A percentile compares a stretch with the other conserved stretches of the same genome.
These are phyloP conservation scores for Xylariomycetidae sp. DNA, from an alignment of 2,329 filamentous ascomycete species.

Conservation along the genomic window DNA sequence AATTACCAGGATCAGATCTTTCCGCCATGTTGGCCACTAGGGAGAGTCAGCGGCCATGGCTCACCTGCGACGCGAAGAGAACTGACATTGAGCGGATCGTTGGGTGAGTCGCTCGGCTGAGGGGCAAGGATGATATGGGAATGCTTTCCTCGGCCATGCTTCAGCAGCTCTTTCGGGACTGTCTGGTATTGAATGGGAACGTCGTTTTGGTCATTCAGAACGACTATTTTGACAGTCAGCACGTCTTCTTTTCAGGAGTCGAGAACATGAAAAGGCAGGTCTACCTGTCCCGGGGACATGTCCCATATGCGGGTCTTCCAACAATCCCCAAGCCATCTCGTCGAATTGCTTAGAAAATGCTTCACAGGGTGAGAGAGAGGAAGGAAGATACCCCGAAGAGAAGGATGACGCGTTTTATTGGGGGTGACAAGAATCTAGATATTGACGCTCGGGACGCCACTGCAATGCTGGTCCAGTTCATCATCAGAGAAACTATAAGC, in stretches of 20 bases:
- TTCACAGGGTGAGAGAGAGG: not conserved
- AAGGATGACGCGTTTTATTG: not conserved
- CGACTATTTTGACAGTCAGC: slow-evolving; percentile 28
- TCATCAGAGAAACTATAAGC: not conserved
- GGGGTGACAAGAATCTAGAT: no score
- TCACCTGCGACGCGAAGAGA: not conserved
- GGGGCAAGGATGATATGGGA: slow-evolving; percentile 34
- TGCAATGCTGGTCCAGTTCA: no score
- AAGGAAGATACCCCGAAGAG: not conserved
- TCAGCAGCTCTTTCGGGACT: slow-evolving; percentile 36
- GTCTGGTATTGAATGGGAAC: slow-evolving; percentile 40
- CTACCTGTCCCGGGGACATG: slow-evolving; percentile 45
- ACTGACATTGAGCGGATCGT: slow-evolving; percentile 43
- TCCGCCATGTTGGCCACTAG: slow-evolving; percentile 39
- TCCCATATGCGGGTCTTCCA: slow-evolving; percentile 39
- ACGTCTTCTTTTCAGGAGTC: not conserved
- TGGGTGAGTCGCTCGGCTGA: slow-evolving; percentile 44
- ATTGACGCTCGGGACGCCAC: no score
- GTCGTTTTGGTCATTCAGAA: slow-evolving; percentile 41
- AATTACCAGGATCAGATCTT: slow-evolving; percentile 41
- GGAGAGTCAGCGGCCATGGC: slow-evolving; percentile 2
- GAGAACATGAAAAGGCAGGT: not conserved
- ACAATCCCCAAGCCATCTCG: slow-evolving; percentile 43
- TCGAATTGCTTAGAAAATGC: not conserved
- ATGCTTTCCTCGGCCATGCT: slow-evolving; percentile 31